Conservation (phyloP, 2,329 filamentous ascomycete genomes). For the Aspergillus jensenii region DNA sequence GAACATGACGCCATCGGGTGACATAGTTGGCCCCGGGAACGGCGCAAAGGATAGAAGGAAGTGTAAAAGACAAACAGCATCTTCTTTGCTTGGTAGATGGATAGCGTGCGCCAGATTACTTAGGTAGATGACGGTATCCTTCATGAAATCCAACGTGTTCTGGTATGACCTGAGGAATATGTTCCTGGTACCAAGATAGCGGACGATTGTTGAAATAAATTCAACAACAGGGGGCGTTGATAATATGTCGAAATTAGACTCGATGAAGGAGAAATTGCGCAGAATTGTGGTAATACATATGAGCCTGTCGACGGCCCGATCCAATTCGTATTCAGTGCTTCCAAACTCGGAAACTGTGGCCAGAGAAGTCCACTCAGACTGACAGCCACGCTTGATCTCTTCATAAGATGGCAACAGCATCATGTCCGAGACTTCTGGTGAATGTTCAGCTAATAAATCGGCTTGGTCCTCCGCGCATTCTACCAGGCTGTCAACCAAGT, state of each 20-base stretch:
- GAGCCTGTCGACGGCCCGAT: conserved; percentile 80
- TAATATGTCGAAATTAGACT: conserved; percentile 72
- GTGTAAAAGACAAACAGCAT: conserved; percentile 80
- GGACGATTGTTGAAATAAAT: conserved; percentile 78
- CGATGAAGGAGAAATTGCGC: conserved; percentile 86
- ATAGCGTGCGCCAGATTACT: conserved; percentile 84
- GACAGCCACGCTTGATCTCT: conserved; percentile 77
- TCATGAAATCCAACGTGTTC: conserved; percentile 96
- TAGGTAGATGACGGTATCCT: conserved; percentile 83
- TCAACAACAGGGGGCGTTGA: conserved; percentile 77
- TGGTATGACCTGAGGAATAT: conserved; percentile 77
- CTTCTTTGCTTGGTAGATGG: conserved; percentile 80
- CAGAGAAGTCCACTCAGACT: conserved; percentile 69
- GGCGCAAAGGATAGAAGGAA: conserved; percentile 91
- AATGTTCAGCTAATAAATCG: conserved; percentile 79
- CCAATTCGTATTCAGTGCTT: conserved; percentile 74
- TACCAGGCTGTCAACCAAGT: conserved; percentile 81
- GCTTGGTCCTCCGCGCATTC: conserved; percentile 90
- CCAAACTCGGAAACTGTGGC: conserved; percentile 74
- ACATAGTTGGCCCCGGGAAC: conserved; percentile 63
- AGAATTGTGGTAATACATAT: conserved; percentile 91
- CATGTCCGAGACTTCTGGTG: conserved; percentile 81
- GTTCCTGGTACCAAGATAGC: conserved; percentile 84
- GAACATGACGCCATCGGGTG: conserved; percentile 67
- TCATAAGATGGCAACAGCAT: conserved; percentile 83